These are phyloP conservation scores for Bothriochloa decipiens DNA, from an alignment of 176 grass and related monocot genomes.

Conservation along the genomic window DNA sequence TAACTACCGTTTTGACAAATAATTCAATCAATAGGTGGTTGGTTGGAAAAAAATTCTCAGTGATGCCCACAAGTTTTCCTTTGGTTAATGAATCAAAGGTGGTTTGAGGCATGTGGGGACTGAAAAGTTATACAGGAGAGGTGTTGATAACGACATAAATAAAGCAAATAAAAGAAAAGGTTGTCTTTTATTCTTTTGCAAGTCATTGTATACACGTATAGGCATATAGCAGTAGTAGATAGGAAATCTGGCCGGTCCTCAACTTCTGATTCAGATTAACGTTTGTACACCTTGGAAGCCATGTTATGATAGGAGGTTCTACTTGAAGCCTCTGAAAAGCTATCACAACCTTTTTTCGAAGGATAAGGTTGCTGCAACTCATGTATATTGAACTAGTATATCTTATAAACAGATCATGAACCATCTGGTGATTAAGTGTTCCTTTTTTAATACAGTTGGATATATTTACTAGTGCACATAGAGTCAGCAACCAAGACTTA, in stretches of 20 bases:
- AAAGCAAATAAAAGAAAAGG: no score
- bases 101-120: slow-evolving; percentile 7
- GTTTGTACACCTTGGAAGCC: slow-evolving; percentile 18
- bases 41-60: slow-evolving; percentile 5
- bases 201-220: slow-evolving; percentile 1
- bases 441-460: slow-evolving; percentile 13
- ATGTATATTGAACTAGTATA: background rate
- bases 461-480: background rate
- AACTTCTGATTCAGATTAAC: background rate
- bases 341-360: background rate
- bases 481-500: slow-evolving; percentile 9
- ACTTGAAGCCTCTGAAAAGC: slow-evolving; percentile 17
- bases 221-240: background rate
- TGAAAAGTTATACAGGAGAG: slow-evolving; percentile 11
- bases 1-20: slow-evolving; percentile 18
- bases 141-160: background rate
- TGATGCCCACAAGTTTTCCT: slow-evolving; percentile 30
- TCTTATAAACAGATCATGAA: background rate
- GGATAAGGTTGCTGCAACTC: background rate
- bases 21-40: slow-evolving; percentile 26
- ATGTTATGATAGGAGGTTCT: background rate
- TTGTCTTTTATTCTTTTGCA: slow-evolving; percentile 8
- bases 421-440: slow-evolving; percentile 8
- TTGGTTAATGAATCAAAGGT: slow-evolving; percentile 47
- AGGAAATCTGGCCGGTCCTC: background rate